Evolutionary conservation across 2,329 filamentous ascomycete species (phyloP).

Genomic region (Coniochaeta ligniaria): DNA sequence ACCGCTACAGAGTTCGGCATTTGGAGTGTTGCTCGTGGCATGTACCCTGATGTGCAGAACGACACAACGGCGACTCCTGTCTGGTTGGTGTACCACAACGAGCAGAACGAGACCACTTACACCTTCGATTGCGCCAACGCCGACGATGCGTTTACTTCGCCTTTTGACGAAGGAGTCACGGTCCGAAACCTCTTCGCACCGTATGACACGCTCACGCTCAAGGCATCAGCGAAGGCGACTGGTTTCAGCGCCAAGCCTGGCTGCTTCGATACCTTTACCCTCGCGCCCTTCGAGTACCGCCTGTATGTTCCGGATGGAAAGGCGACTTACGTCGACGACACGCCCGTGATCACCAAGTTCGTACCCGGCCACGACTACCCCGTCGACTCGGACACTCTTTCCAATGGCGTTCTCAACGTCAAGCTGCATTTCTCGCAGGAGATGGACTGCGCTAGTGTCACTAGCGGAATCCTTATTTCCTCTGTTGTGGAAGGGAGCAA

Average conservation of each 20-base stretch:
- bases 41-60: conserved; percentile 42
- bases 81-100: conserved; percentile 47
- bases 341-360: conserved; percentile 53
- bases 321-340: conserved; percentile 37
- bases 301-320: conserved; percentile 47
- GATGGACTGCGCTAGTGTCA: conserved; percentile 54
- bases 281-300: conserved; percentile 50
- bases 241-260: conserved; percentile 42
- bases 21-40: conserved; percentile 51
- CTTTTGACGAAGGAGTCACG: conserved; percentile 43
- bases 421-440: conserved; percentile 50
- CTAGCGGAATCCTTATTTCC: conserved; percentile 37
- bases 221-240: conserved; percentile 31
- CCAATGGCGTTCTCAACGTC: conserved; percentile 22
- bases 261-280: conserved; percentile 43
- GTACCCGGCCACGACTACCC: conserved; percentile 53
- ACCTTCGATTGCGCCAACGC: conserved; percentile 43
- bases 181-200: conserved; percentile 59
- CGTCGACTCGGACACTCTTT: conserved; percentile 32
- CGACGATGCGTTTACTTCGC: conserved; percentile 43
- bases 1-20: conserved; percentile 47
- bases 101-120: conserved; percentile 26
- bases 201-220: conserved; percentile 47
- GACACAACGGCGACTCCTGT: conserved; percentile 35
- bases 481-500: conserved; percentile 42